Evolutionary conservation across 257 asterid species (phyloP).

Genomic region (Handroanthus guayacan): DNA sequence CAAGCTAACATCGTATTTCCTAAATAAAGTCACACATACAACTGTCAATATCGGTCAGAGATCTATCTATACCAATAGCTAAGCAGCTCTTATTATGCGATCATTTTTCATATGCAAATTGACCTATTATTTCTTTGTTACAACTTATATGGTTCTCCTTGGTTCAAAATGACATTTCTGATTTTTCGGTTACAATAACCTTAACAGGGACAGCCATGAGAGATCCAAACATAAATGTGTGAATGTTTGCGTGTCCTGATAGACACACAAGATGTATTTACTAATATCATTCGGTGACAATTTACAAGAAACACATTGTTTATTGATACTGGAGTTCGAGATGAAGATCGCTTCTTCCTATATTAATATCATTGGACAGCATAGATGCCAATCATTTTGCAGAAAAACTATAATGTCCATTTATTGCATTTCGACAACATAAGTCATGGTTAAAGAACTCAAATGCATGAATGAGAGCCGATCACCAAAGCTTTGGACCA

Average conservation of each 20-base stretch:
- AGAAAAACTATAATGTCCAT: neutral
- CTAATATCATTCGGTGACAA: neutral
- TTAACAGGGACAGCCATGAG: neutral
- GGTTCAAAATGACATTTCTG: neutral
- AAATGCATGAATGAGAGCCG: neutral
- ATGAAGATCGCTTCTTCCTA: neutral
- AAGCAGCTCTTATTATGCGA: neutral
- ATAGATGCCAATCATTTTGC: neutral
- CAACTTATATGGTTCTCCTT: neutral
- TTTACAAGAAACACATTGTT: neutral
- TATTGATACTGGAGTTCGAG: neutral
- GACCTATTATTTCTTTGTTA: neutral
- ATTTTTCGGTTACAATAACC: neutral
- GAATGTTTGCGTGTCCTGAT: neutral
- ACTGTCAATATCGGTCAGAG: neutral
- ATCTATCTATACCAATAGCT: neutral
- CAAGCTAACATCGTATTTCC: neutral
- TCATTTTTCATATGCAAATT: neutral
- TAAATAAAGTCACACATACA: neutral
- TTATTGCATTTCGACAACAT: neutral
- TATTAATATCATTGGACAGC: neutral
- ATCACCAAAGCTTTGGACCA: conserved; percentile 13
- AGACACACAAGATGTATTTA: neutral
- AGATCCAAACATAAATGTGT: neutral
- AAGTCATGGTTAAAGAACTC: neutral